Base-by-base conservation (phyloP, 2,329 filamentous ascomycete genomes). In the Emmonsiellopsis sp. region DNA sequence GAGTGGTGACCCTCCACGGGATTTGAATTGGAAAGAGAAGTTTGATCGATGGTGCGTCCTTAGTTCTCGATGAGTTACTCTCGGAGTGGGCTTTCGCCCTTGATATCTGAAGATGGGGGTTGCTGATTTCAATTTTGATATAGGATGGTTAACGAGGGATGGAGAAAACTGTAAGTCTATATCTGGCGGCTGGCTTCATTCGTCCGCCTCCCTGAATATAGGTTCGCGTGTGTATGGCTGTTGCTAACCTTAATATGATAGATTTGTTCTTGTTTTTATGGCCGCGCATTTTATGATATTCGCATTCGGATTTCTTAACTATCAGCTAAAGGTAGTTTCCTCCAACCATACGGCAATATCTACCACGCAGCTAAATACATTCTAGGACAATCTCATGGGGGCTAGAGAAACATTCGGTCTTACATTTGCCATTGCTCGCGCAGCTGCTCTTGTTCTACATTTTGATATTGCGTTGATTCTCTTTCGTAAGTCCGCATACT, bases 141-240 rank as follows among this genome's bases (percentile, higher is more conserved):
- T 32, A 70, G 67, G 88, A 91, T 93, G 87, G 85, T 92, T 57
- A 92, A 92, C 67, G 88, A 92, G 67, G 88, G 88, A 56, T 90
- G 89, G 68, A 79, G 86, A 67, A 78, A 86, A 81, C 78, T 92
- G 82, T 89, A 77, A 54, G 85, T 79, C 53, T 38, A 10, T 20
- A 8, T 20, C n/a, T 10, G 34, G 5, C 20, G 2, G 6, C 15
- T 34, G n/a, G 20, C n/a, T 7, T 35, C 5, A 11, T 16, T 20
- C 16, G 9, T 9, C 26, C 10, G 5, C 31, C 3, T n/a, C 32
- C 11, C 11, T 5, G 7, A n/a, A 9, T 34, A 37, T 34, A 4
- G 2, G 15, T 38, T 15, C 10, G 1, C 10, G 11, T 8, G 15
- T n/a, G 5, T 26, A 26, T 26, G 20, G 3, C 3, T 5, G 5